phyloP scores from a whole-genome alignment of 2,329 filamentous ascomycete genomes.

The Pestalotiopsis sp. region DNA sequence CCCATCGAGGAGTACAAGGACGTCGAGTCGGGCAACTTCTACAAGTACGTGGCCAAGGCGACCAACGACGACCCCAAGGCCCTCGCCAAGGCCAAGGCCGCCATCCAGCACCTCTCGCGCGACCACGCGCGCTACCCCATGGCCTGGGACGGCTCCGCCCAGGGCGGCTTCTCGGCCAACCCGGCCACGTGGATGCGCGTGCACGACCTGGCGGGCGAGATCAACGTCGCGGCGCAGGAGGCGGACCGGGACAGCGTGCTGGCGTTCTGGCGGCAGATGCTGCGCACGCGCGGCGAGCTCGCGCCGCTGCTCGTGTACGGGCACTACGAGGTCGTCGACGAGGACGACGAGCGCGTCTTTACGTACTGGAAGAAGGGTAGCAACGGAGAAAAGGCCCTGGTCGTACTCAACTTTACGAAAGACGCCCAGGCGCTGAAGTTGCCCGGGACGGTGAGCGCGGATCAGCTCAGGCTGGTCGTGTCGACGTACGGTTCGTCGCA shows the following conservation, averaged over 20 bases:
- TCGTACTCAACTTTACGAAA: conserved; percentile 41
- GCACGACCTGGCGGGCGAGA: conserved; percentile 61
- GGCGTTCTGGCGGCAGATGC: conserved; percentile 61
- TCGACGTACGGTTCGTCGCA: neutral
- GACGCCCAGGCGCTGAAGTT: conserved; percentile 26
- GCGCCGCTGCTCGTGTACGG: conserved; percentile 4
- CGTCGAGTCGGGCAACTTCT: conserved; percentile 53
- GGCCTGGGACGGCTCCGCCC: conserved; percentile 64
- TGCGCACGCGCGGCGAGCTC: conserved; percentile 62
- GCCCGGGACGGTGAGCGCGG: neutral
- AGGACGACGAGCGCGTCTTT: conserved; percentile 47
- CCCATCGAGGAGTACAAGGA: conserved; percentile 49
- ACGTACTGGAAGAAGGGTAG: conserved; percentile 43
- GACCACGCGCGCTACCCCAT: conserved; percentile 75
- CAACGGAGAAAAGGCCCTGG: conserved; percentile 27
- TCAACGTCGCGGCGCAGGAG: conserved; percentile 64
- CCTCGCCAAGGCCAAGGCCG: conserved; percentile 6
- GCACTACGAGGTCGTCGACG: conserved; percentile 40
- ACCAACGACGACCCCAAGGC: conserved; percentile 23
- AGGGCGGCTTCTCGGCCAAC: conserved; percentile 66
- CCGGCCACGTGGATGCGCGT: conserved; percentile 65
- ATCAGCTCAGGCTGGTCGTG: neutral
- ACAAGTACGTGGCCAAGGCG: conserved; percentile 33
- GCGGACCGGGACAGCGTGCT: conserved; percentile 54
- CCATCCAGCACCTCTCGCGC: conserved; percentile 34